phyloP scores from a whole-genome alignment of 1,284 basidiomycete species.

The Tremellales sp. region DNA sequence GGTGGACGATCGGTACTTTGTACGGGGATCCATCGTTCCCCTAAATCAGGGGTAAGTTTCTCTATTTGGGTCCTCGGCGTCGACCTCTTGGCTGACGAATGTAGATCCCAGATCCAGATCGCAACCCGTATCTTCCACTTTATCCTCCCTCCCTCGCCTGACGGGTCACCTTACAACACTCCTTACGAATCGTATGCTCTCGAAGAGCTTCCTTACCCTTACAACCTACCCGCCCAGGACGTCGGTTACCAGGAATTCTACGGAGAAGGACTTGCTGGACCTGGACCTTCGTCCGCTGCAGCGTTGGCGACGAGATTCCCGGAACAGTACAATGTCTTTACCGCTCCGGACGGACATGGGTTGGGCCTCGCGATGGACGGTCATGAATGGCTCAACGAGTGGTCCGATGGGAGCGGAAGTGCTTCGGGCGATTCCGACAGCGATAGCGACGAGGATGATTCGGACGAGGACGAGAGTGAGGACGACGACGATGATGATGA shows the following conservation, averaged over 20 bases:
- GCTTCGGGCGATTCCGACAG: conserved; percentile 13
- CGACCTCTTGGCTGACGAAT: not conserved
- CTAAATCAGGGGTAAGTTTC: conserved; percentile 69
- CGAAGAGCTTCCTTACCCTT: conserved; percentile 36
- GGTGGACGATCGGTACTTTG: conserved; percentile 94
- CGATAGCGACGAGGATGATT: conserved; percentile 8
- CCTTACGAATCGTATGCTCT: conserved; percentile 16
- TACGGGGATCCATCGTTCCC: conserved; percentile 76
- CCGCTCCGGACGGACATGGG: conserved; percentile 34
- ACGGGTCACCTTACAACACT: conserved; percentile 28
- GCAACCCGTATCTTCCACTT: conserved; percentile 97
- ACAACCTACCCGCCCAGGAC: conserved; percentile 40
- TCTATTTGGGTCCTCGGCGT: not conserved
- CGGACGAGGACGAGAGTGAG: conserved; percentile 13
- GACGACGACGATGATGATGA: conserved; percentile 13
- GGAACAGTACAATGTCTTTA: conserved; percentile 45
- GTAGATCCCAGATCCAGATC: conserved; percentile 95
- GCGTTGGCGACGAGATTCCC: conserved; percentile 31
- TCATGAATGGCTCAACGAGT: conserved; percentile 9
- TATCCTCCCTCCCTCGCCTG: conserved; percentile 63
- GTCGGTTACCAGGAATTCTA: conserved; percentile 42
- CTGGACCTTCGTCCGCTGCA: conserved; percentile 34
- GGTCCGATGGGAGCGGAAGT: not conserved
- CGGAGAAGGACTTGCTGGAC: conserved; percentile 30
- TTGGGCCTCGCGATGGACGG: conserved; percentile 27